A percentile compares a stretch with the other conserved stretches of the same genome.
Evolutionary conservation across 352 stramenopile species (phyloP).

Genomic region (Pythium pyrilobum): DNA sequence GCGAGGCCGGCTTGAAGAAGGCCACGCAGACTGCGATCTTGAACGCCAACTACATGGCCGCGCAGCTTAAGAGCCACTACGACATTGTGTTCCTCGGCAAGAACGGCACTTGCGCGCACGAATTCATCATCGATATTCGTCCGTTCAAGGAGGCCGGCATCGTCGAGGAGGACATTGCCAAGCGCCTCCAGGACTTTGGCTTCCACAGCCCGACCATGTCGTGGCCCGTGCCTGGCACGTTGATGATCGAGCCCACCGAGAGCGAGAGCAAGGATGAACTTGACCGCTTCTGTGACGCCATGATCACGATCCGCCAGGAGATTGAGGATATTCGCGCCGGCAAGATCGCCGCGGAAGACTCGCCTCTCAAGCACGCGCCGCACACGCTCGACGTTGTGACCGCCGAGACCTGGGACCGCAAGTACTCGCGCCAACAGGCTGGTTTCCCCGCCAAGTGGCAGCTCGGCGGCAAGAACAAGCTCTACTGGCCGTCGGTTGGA

Average conservation of each 20-base stretch:
- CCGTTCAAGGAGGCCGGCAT: slow-evolving; percentile 95
- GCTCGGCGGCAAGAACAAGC: slow-evolving; percentile 88
- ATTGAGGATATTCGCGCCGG: slow-evolving; percentile 96
- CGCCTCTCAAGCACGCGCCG: slow-evolving; percentile 95
- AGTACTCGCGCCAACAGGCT: slow-evolving; percentile 92
- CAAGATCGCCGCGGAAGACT: slow-evolving; percentile 87
- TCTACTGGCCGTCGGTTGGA: slow-evolving; percentile 97
- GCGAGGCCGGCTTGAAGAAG: slow-evolving; percentile 92
- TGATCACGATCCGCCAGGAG: slow-evolving; percentile 96
- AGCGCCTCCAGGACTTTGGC: slow-evolving; percentile 98
- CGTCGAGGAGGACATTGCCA: slow-evolving; percentile 97
- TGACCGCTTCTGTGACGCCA: slow-evolving; percentile 96
- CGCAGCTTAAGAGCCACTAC: slow-evolving; percentile 91
- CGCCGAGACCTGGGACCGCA: slow-evolving; percentile 91
- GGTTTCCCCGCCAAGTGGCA: slow-evolving; percentile 96
- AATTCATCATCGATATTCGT: slow-evolving; percentile 99
- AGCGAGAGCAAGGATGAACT: slow-evolving; percentile 97
- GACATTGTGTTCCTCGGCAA: slow-evolving; percentile 94
- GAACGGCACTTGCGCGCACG: slow-evolving; percentile 98
- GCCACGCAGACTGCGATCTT: slow-evolving; percentile 95
- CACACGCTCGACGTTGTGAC: slow-evolving; percentile 96
- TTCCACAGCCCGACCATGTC: slow-evolving; percentile 99
- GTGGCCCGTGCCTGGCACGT: slow-evolving; percentile 96
- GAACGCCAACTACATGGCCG: slow-evolving; percentile 99
- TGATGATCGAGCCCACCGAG: slow-evolving; percentile 99